phyloP scores from a whole-genome alignment of 2,329 filamentous ascomycete genomes.

The Fusarium penzigii region DNA sequence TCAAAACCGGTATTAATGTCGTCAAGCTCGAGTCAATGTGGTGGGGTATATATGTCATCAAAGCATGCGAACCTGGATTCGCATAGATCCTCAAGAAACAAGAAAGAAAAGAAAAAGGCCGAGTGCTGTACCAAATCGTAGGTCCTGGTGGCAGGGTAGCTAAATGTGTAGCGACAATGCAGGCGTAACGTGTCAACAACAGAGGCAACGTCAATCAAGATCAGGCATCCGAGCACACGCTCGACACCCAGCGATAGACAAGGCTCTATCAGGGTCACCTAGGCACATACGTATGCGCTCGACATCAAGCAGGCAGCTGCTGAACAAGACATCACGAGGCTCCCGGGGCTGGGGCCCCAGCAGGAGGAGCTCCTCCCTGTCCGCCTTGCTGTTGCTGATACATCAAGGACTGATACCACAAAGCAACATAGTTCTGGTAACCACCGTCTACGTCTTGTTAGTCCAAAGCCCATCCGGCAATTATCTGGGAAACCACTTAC shows the following conservation, averaged over 20 bases:
- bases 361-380: constrained; percentile 35
- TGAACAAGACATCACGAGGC: constrained; percentile 35
- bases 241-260: constrained; percentile 20
- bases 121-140: constrained; percentile 35
- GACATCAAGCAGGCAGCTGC: constrained; percentile 8
- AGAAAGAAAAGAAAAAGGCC: constrained; percentile 9
- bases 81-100: constrained; percentile 28
- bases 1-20: constrained; percentile 24
- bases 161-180: constrained; percentile 16
- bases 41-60: constrained; percentile 30
- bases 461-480: not conserved
- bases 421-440: constrained; percentile 75
- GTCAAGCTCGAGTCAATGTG: constrained; percentile 27
- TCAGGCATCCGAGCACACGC: constrained; percentile 34
- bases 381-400: constrained; percentile 45
- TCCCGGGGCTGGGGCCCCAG: constrained; percentile 38
- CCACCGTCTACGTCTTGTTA: constrained; percentile 63
- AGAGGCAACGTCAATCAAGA: constrained; percentile 35
- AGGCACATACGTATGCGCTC: constrained; percentile 30
- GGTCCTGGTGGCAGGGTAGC: constrained; percentile 31
- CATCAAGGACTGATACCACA: constrained; percentile 75
- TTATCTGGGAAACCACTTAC: constrained; percentile 46
- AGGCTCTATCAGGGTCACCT: constrained; percentile 37
- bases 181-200: constrained; percentile 25
- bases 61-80: constrained; percentile 23